These are phyloP conservation scores for Urostyla sp. DNA, from an alignment of 73 alveolate genomes.

Conservation along the genomic window DNA sequence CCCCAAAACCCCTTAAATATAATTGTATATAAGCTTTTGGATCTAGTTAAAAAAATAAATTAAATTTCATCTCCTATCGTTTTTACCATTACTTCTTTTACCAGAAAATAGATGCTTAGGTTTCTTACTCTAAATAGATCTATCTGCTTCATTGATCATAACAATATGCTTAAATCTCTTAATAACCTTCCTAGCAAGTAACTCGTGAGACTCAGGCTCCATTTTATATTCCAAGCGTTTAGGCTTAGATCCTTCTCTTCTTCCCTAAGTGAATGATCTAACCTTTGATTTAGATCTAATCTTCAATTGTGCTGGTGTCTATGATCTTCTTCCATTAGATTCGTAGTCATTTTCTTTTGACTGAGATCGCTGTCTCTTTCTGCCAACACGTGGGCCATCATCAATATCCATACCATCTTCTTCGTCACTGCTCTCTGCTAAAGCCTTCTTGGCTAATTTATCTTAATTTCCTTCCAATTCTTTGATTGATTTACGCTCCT, in stretches of 20 bases:
- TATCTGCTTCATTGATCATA: constrained; percentile 91
- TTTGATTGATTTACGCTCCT: constrained; percentile 64
- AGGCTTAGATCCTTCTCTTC: constrained; percentile 85
- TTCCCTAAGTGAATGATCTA: constrained; percentile 68
- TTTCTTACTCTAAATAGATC: constrained; percentile 79
- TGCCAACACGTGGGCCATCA: constrained; percentile 70
- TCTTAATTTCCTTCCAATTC: constrained; percentile 73
- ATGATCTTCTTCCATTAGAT: constrained; percentile 37
- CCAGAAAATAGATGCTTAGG: constrained; percentile 97
- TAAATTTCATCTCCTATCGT: constrained; percentile 95
- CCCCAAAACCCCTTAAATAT: not conserved
- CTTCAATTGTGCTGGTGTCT: constrained; percentile 55
- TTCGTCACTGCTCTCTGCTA: constrained; percentile 55
- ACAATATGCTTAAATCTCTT: constrained; percentile 83
- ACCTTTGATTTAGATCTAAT: constrained; percentile 42
- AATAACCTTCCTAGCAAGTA: constrained; percentile 87
- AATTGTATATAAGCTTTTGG: not conserved
- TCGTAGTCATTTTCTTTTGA: constrained; percentile 62
- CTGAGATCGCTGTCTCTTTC: constrained; percentile 73
- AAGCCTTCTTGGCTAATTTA: constrained; percentile 72
- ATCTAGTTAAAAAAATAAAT: not conserved
- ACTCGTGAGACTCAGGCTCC: constrained; percentile 69
- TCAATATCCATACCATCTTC: constrained; percentile 84
- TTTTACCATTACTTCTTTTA: constrained; percentile 94
- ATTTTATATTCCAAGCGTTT: constrained; percentile 57